Percentiles rank a stretch among this genome's conserved stretches.
These are phyloP conservation scores for Eucommia ulmoides DNA, from an alignment of 257 asterid genomes.

Conservation along the genomic window DNA sequence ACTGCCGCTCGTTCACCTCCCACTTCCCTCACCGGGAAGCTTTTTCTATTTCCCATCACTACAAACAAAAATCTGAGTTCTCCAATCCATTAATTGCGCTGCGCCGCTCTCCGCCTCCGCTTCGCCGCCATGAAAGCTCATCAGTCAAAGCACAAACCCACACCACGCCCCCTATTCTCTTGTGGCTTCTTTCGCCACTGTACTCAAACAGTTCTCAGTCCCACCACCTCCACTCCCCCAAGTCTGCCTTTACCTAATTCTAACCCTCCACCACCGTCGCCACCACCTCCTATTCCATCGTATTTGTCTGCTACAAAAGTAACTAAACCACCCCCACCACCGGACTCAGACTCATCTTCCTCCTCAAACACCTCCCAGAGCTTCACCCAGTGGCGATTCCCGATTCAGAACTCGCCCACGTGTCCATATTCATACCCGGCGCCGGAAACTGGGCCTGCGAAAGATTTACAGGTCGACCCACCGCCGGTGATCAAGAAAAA, in stretches of 20 bases:
- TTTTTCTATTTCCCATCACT: too few relatives aligned
- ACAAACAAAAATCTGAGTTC: too few relatives aligned
- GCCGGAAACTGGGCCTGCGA: constrained; percentile 10
- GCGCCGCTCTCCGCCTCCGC: too few relatives aligned
- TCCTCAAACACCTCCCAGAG: constrained; percentile 75
- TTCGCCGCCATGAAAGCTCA: constrained; percentile 56
- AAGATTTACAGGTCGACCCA: neutral
- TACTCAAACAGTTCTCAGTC: constrained; percentile 60
- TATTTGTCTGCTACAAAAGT: too few relatives aligned
- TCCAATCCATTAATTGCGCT: too few relatives aligned
- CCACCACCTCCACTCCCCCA: constrained; percentile 72
- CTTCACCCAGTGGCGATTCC: constrained; percentile 76
- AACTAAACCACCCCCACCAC: constrained; percentile 11
- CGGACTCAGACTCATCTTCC: constrained; percentile 48
- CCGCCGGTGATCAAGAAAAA: constrained; percentile 3
- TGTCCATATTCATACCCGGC: constrained; percentile 15
- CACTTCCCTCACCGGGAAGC: too few relatives aligned
- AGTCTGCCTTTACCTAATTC: constrained; percentile 25
- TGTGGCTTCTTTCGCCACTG: constrained; percentile 77
- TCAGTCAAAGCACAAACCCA: constrained; percentile 54
- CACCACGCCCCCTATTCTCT: constrained; percentile 45
- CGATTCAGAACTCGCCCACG: constrained; percentile 35
- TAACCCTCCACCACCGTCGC: constrained; percentile 12
- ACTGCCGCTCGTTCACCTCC: too few relatives aligned
- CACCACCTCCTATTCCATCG: neutral